Conservation (phyloP, 2,329 filamentous ascomycete species). For the Fusarium odoratissimum region DNA sequence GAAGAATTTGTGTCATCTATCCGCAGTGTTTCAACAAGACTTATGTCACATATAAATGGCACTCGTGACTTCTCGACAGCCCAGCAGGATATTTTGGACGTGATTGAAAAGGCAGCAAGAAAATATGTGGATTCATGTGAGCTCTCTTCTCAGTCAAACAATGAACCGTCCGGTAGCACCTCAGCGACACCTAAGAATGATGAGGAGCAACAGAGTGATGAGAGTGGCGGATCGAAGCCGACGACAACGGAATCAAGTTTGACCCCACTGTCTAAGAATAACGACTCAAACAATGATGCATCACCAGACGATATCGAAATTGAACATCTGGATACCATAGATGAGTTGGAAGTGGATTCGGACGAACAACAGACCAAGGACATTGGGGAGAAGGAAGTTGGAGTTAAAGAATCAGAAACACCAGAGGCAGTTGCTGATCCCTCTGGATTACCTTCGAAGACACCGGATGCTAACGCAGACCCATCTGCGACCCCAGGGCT, state of each 20-base stretch:
- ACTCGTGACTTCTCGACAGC: conserved; percentile 48
- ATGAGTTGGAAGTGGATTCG: conserved; percentile 43
- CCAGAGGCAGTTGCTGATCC: not conserved
- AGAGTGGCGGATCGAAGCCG: not conserved
- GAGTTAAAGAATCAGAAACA: not conserved
- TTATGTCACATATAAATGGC: conserved; percentile 57
- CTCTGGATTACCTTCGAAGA: not conserved
- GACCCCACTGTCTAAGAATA: conserved; percentile 17
- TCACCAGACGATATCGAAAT: conserved; percentile 64
- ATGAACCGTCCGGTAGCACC: conserved; percentile 17
- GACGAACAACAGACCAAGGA: conserved; percentile 40
- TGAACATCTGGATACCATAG: conserved; percentile 50
- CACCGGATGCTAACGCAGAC: not conserved
- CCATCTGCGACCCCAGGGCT: not conserved
- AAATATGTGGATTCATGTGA: conserved; percentile 60
- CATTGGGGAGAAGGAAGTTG: conserved; percentile 9
- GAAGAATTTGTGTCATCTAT: conserved; percentile 51
- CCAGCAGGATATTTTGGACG: conserved; percentile 61
- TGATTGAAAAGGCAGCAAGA: conserved; percentile 62
- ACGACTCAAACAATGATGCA: conserved; percentile 41
- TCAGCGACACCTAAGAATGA: conserved; percentile 7
- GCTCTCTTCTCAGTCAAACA: conserved; percentile 21
- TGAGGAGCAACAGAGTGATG: conserved; percentile 7
- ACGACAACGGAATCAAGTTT: conserved; percentile 3
- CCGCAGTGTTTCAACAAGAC: conserved; percentile 54